phyloP scores from a whole-genome alignment of 495 filamentous ascomycete species.

The Hyaloscypha variabilis region DNA sequence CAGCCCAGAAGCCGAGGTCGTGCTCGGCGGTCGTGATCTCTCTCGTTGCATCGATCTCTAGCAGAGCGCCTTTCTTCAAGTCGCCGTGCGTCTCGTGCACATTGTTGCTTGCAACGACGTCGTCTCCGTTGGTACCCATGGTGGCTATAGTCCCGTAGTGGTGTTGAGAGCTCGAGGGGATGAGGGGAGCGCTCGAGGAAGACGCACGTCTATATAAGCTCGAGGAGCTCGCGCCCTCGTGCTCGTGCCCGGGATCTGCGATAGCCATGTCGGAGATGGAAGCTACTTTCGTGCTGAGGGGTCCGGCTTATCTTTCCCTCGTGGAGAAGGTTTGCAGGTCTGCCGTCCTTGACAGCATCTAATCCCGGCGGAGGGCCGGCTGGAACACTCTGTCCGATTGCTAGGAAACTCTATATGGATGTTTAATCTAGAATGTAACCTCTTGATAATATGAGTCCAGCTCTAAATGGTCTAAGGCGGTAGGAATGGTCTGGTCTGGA shows the following conservation, averaged over 20 bases:
- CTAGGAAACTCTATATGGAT: not conserved
- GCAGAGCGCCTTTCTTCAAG: slow-evolving; percentile 19
- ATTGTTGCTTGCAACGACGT: not conserved
- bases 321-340: not conserved
- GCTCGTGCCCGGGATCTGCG: not conserved
- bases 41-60: slow-evolving; percentile 22
- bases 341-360: not conserved
- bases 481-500: not conserved
- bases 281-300: not conserved
- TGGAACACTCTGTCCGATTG: not conserved
- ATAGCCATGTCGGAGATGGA: not conserved
- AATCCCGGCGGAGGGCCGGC: not conserved
- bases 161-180: not conserved
- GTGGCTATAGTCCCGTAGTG: not conserved
- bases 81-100: not conserved
- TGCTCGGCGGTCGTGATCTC: slow-evolving; percentile 36
- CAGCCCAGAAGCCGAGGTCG: slow-evolving; percentile 31
- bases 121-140: not conserved
- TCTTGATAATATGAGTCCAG: too few relatives aligned
- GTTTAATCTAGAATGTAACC: not conserved
- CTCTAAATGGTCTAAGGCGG: too few relatives aligned
- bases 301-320: not conserved
- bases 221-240: not conserved
- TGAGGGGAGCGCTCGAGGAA: not conserved
- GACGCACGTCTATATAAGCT: not conserved